A percentile compares a stretch with the other conserved stretches of the same genome.
Conservation (phyloP, 2,329 filamentous ascomycete species). For the Exophiala alcalophila region DNA sequence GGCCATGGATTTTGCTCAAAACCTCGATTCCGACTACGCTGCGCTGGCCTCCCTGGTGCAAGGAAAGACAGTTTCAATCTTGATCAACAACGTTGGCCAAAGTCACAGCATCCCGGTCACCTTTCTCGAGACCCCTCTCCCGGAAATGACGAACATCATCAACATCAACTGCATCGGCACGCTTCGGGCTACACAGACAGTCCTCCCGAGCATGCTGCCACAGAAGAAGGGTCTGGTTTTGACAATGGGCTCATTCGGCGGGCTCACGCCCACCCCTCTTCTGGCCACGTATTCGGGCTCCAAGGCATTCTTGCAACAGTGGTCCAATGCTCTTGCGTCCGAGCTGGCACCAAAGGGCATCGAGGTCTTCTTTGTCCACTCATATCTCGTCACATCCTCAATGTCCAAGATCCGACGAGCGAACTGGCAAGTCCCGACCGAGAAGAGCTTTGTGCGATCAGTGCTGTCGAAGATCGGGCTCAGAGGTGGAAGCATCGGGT, state of each 20-base stretch:
- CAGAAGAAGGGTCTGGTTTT: conserved; percentile 85
- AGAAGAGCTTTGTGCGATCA: conserved; percentile 75
- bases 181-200: conserved; percentile 77
- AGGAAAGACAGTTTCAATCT: conserved; percentile 75
- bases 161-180: conserved; percentile 94
- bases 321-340: conserved; percentile 80
- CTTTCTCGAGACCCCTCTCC: conserved; percentile 73
- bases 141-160: conserved; percentile 86
- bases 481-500: conserved; percentile 71
- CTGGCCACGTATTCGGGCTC: conserved; percentile 95
- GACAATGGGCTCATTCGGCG: conserved; percentile 96
- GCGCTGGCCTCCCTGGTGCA: conserved; percentile 65
- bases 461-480: conserved; percentile 77
- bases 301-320: conserved; percentile 97
- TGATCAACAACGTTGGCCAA: conserved; percentile 96
- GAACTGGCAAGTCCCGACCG: conserved; percentile 73
- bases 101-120: conserved; percentile 90
- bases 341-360: conserved; percentile 80
- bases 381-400: conserved; percentile 88
- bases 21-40: conserved; percentile 69
- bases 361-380: conserved; percentile 85
- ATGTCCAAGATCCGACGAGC: conserved; percentile 94
- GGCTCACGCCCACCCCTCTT: conserved; percentile 84
- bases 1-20: conserved; percentile 86
- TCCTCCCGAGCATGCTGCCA: conserved; percentile 79